Conservation (phyloP, 164 flowering plant species). For the Hamamelis virginiana region DNA sequence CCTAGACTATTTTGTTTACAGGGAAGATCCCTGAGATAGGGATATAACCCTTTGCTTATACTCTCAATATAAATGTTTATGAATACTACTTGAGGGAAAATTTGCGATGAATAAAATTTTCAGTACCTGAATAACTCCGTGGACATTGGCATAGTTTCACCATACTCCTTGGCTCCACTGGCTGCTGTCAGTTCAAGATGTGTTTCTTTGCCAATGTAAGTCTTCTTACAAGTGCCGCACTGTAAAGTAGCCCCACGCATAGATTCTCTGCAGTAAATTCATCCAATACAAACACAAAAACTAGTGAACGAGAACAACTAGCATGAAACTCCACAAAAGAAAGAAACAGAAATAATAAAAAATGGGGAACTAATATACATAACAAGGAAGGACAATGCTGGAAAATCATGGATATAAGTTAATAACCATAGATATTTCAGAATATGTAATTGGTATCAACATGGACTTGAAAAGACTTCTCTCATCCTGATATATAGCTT, state of each 20-base stretch:
- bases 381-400: too few species aligned
- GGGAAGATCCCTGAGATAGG: too few species aligned
- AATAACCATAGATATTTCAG: too few species aligned
- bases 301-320: neutral
- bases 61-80: neutral
- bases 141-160: slow-evolving; percentile 46
- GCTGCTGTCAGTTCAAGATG: slow-evolving; percentile 63
- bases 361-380: too few species aligned
- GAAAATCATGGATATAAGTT: too few species aligned
- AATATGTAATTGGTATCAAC: too few species aligned
- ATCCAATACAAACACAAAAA: slow-evolving; percentile 11
- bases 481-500: too few species aligned
- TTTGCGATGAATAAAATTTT: neutral
- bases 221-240: slow-evolving; percentile 66
- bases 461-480: too few species aligned
- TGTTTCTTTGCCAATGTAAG: slow-evolving; percentile 46
- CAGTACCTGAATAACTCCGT: slow-evolving; percentile 77
- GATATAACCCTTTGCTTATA: too few species aligned
- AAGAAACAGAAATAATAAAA: neutral
- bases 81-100: neutral
- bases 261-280: slow-evolving; percentile 40
- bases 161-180: slow-evolving; percentile 58
- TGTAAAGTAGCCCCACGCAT: slow-evolving; percentile 36
- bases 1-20: too few species aligned
- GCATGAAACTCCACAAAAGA: neutral